Evolutionary conservation across 1,284 basidiomycete species (phyloP), one percentile per base, ranked within the genome.

Genomic region (Irpex sp.): DNA sequence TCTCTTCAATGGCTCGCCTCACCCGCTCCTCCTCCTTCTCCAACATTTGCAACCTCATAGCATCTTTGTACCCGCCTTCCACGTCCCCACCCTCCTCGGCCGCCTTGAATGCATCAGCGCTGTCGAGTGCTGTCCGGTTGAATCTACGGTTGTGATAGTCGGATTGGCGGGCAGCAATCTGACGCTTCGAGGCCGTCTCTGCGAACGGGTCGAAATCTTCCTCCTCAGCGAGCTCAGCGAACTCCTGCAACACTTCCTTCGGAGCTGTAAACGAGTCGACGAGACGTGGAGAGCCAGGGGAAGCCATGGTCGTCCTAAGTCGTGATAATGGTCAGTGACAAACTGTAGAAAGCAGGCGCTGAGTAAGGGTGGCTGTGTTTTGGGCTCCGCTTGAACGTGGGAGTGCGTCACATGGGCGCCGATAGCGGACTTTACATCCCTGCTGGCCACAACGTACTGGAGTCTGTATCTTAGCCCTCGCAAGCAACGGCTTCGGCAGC

Each of bases 141-240:
- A 98, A 99, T 46, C 96, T 87, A 63, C 95, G 87, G 69, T 92
- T 89, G 73, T 99, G 97, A 74, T 99, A 99, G 77, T 98, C 97
- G 63, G 89, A 93, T 81, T 98, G 95, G 53, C 97, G 87, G 54
- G 92, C 83, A 17, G 96, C 93, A 73, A 99, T 95, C 81, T 98
- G 97, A 67, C 94, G 91, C 71, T 93, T 89, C 64, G 89, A 92
- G 46, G 95, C 92, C 36, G 94, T 94, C 77, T 96, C 94, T 62
- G 93, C 91, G 71, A 99, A 97, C 11, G 94, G 95, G 75, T 99
- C 96, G 70, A 93, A 79, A 73, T 93, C 83, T 71, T 97, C 94
- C 74, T 95, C 93, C 72, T 97, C 95, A 33, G 93, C 93, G 75
- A 95, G 85, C 66, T 95, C 88, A 55, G 90, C 93, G 70, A 98